phyloP scores from a whole-genome alignment of 1,139 yeast species.

The Chernovozyma sophiae-reginae region DNA sequence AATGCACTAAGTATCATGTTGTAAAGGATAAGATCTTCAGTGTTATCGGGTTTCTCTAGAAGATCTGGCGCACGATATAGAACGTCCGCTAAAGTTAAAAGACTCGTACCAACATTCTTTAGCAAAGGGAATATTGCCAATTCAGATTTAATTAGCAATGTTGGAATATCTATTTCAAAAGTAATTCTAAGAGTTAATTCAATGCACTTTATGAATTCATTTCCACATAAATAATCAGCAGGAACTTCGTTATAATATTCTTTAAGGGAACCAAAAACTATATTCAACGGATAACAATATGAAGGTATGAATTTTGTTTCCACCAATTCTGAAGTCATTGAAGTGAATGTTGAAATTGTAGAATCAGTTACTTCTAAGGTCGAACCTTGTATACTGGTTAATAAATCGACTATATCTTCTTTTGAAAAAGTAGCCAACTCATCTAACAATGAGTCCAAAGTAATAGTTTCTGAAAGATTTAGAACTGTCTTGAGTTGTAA shows the following conservation, averaged over 20 bases:
- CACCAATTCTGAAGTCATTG: background rate
- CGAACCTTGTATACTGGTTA: background rate
- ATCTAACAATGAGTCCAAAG: background rate
- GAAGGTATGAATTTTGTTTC: constrained; percentile 4
- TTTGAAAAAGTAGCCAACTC: background rate
- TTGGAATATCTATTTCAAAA: constrained; percentile 14
- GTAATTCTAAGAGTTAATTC: constrained; percentile 8
- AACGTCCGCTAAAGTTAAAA: constrained; percentile 4
- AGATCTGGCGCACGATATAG: background rate
- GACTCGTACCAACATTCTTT: constrained; percentile 3
- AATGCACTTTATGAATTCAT: background rate
- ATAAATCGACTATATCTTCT: background rate
- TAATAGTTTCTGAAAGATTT: background rate
- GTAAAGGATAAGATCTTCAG: background rate
- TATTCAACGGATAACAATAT: constrained; percentile 4
- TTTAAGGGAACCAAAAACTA: constrained; percentile 1
- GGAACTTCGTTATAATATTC: background rate
- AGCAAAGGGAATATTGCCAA: constrained; percentile 4
- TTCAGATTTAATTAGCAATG: constrained; percentile 11
- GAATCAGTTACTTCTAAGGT: background rate
- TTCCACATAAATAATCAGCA: background rate
- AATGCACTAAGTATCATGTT: constrained; percentile 1
- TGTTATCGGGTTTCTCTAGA: background rate
- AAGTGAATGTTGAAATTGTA: background rate
- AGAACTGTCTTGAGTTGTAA: background rate